phyloP scores from a whole-genome alignment of 2,329 filamentous ascomycete species.

The Ophiocordyceps camponoti-rufipedis region DNA sequence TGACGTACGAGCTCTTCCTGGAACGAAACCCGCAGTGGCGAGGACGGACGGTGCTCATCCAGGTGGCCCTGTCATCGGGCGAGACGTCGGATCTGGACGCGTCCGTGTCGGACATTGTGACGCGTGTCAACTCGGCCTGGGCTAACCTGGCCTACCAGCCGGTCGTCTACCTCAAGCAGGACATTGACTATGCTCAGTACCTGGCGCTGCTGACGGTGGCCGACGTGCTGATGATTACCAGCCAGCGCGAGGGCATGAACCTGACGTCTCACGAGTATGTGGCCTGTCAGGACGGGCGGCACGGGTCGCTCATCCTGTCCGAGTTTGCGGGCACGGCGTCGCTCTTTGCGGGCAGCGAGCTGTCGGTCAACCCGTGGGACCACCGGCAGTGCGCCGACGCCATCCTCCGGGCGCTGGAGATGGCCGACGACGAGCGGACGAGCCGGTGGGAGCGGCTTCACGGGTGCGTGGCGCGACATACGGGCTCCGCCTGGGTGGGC shows the following conservation, averaged over 20 bases:
- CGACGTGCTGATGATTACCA: slow-evolving; percentile 85
- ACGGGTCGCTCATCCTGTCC: slow-evolving; percentile 78
- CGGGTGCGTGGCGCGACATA: slow-evolving; percentile 58
- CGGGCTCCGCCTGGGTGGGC: slow-evolving; percentile 73
- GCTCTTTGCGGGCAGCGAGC: slow-evolving; percentile 61
- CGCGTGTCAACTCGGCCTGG: slow-evolving; percentile 79
- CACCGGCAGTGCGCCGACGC: slow-evolving; percentile 76
- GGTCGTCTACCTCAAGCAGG: slow-evolving; percentile 84
- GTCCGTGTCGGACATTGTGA: slow-evolving; percentile 83
- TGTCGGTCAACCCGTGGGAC: slow-evolving; percentile 90
- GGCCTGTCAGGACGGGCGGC: slow-evolving; percentile 82
- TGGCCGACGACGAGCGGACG: slow-evolving; percentile 56
- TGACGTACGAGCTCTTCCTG: slow-evolving; percentile 83
- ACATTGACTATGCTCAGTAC: slow-evolving; percentile 84
- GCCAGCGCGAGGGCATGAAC: slow-evolving; percentile 94
- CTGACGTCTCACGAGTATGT: slow-evolving; percentile 88
- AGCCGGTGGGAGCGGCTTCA: slow-evolving; percentile 58
- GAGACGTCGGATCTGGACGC: slow-evolving; percentile 79
- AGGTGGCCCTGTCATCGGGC: slow-evolving; percentile 79
- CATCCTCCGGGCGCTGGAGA: slow-evolving; percentile 68
- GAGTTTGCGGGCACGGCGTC: slow-evolving; percentile 90
- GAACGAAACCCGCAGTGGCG: slow-evolving; percentile 86
- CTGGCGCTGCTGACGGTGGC: slow-evolving; percentile 80
- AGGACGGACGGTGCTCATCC: slow-evolving; percentile 76
- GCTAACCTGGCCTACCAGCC: slow-evolving; percentile 85